phyloP scores from a whole-genome alignment of 2,329 filamentous ascomycete genomes.

The Dactylonectria macrodidyma region DNA sequence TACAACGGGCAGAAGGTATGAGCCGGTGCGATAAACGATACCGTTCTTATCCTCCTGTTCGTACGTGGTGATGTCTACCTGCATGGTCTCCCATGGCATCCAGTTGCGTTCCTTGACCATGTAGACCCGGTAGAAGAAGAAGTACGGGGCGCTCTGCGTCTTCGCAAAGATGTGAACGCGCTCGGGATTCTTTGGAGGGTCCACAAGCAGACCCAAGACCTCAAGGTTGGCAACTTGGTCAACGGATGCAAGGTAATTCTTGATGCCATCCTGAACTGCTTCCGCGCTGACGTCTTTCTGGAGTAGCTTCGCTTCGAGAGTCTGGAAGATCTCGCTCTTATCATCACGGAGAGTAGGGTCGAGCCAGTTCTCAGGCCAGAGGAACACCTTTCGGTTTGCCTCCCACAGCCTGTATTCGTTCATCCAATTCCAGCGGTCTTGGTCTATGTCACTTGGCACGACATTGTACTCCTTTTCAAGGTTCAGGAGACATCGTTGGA shows the following conservation, averaged over 20 bases:
- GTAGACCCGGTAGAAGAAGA: not conserved
- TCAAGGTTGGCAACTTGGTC: not conserved
- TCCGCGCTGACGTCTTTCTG: not conserved
- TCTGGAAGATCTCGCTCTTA: constrained; percentile 6
- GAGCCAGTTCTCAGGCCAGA: constrained; percentile 33
- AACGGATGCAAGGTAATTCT: not conserved
- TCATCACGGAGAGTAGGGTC: constrained; percentile 20
- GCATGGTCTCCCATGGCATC: no score
- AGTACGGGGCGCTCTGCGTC: not conserved
- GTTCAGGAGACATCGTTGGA: constrained; percentile 4
- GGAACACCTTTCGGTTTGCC: constrained; percentile 19
- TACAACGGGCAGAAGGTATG: no score
- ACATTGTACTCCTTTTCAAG: not conserved
- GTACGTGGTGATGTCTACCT: no score
- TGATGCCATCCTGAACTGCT: not conserved
- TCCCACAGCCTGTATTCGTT: constrained; percentile 14
- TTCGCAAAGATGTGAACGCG: not conserved
- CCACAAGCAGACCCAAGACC: not conserved
- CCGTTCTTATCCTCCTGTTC: no score
- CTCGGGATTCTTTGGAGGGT: not conserved
- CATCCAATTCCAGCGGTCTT: constrained; percentile 18
- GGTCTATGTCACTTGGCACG: not conserved
- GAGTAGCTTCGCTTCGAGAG: not conserved
- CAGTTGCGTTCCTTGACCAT: no score
- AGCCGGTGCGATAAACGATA: no score